Base-by-base conservation (phyloP, 306 rosid species). In the Quercus robur region DNA sequence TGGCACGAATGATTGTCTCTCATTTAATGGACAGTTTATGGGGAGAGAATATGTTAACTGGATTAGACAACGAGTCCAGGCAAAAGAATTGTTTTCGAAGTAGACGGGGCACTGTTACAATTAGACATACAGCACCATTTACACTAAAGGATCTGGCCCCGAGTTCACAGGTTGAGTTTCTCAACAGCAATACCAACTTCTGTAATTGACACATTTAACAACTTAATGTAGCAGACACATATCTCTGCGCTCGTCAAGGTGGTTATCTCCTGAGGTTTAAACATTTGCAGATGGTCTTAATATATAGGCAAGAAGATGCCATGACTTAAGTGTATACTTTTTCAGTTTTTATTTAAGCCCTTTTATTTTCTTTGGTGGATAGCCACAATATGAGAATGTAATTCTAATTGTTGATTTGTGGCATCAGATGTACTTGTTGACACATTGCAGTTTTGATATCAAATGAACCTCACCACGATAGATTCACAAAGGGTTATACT, bases 251-350 rank as follows among this genome's bases (percentile, higher is more conserved):
- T 46, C 3, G 13, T 73, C 30, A 23, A 41, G 58, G 20, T 28
- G 69, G 72, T 67, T 18, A 44, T 78, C 72, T 11, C 64, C 73
- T 3, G 62, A 12, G 31, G 23, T 82, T 75, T 56, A 41, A 25
- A 49, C 41, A 78, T 26, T 41, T 58, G 55, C 33, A 6, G 62
- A 21, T 13, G 71, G 70, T 38, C 56, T 12, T 21, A 6, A 9
- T 63, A 6, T 38, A 2, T 38, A 19, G 49, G 75, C 55, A 56
- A 31, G 75, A 23, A 54, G 15, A 77, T 77, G 12, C 58, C 20
- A 19, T 35, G 51, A 15, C 26, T 56, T 13, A 3, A 3, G 46
- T 56, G 25, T 56, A 4, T 15, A 10, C 28, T 58, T 5, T 2
- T 58, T 20, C 12, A 14, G 12, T 18, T 17, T 4, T 21, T 11